Evolutionary conservation across 108 stramenopile species (phyloP), one percentile per base, ranked within the genome.

Genomic region (Pseudonitzschia pungens): DNA sequence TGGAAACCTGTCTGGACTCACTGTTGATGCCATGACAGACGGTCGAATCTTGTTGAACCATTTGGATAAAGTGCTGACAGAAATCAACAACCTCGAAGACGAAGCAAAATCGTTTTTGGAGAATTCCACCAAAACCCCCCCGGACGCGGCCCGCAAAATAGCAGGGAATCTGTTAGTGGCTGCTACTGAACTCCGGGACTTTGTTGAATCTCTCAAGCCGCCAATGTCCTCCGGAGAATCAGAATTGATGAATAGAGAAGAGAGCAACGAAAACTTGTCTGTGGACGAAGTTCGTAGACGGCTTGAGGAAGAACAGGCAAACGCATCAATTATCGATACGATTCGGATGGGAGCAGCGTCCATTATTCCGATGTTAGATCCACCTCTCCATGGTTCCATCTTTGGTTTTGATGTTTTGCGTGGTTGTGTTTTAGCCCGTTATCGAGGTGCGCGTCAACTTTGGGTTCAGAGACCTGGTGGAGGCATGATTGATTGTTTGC

Each of bases 351-450:
- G 77, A 40, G 16, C 78, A 20, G 65, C 75, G 5, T 81, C 81
- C 6, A 73, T 88, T 55, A 22, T 85, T 0, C 72, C 84, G 51
- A 87, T 92, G 87, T 74, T 95, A 24, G 94, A 95, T 80, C 94
- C 94, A 52, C 86, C 87, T 28, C 90, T 84, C 0, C 94, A 92
- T 65, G 71, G 77, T 10, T 88, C 86, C 11, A 86, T 95, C 4
- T 95, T 95, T 82, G 89, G 90, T 16, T 74, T 95, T 56, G 91
- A 92, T 79, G 79, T 91, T 7, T 81, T 88, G 65, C 81, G 94
- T 58, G 94, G 94, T 16, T 87, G 86, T 51, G 73, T 92, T 59
- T 60, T 95, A 28, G 72, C 91, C 0, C 76, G 94, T 48, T 92
- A 95, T 51, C 40, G 53, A 16, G 90, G 94, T n/a, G 89, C 91